Conservation (phyloP, 1,284 basidiomycete species). For the Ustilago tritici region DNA sequence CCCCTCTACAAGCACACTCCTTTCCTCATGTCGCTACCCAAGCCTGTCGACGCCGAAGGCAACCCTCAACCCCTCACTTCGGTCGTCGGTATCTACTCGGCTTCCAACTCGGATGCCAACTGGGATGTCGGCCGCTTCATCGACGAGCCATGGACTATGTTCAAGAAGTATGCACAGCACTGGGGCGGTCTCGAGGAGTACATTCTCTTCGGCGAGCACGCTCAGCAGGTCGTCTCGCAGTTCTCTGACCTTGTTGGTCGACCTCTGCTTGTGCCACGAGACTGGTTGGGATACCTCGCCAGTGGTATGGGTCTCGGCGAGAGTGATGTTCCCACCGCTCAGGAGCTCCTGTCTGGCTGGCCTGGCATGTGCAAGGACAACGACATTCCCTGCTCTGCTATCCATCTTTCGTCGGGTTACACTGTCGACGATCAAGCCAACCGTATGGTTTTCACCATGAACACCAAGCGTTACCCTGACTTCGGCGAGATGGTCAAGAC, state of each 20-base stretch:
- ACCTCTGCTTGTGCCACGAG: conserved; percentile 70
- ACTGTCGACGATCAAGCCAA: conserved; percentile 70
- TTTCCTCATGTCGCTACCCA: conserved; percentile 70
- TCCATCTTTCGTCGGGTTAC: conserved; percentile 70
- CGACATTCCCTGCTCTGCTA: conserved; percentile 70
- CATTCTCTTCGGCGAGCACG: conserved; percentile 69
- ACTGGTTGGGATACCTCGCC: conserved; percentile 71
- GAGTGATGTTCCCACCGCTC: conserved; percentile 70
- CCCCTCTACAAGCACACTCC: conserved; percentile 72
- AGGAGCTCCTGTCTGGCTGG: conserved; percentile 70
- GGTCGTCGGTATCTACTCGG: conserved; percentile 70
- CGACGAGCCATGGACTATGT: conserved; percentile 71
- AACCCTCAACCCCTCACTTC: conserved; percentile 50
- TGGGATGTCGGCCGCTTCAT: conserved; percentile 71
- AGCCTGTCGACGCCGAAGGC: conserved; percentile 52
- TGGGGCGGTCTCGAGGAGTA: conserved; percentile 71
- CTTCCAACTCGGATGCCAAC: conserved; percentile 69
- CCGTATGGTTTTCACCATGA: conserved; percentile 71
- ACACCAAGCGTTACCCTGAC: conserved; percentile 71
- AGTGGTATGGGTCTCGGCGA: conserved; percentile 71
- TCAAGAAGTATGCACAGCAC: conserved; percentile 70
- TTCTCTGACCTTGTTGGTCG: conserved; percentile 69
- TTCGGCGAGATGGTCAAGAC: conserved; percentile 70
- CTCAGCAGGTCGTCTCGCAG: conserved; percentile 66
- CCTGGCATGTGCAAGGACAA: conserved; percentile 70